Conservation (phyloP, 805 yeast species). For the Pichia membranifaciens region DNA sequence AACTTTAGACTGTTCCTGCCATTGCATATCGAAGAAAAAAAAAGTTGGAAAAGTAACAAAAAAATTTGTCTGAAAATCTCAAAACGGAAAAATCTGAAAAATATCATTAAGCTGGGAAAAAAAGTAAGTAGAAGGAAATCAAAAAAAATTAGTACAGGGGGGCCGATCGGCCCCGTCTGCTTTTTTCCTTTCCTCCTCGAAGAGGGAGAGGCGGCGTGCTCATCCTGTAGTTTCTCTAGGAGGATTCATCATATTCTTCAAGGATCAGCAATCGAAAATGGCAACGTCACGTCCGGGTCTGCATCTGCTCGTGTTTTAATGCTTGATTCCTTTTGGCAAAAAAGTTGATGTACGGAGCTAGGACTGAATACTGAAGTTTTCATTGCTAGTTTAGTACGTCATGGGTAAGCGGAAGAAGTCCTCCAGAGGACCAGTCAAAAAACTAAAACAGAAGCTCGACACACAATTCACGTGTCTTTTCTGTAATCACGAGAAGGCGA, state of each 20-base stretch:
- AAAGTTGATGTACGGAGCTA: neutral
- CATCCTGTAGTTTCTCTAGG: neutral
- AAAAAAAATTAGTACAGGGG: no score
- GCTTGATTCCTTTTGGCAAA: neutral
- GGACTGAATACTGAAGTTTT: no score
- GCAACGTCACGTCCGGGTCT: no score
- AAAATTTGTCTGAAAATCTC: neutral
- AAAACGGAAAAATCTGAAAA: neutral
- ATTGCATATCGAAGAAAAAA: neutral
- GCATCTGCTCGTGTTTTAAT: no score
- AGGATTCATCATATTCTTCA: no score
- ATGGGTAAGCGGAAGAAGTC: slow-evolving; percentile 64
- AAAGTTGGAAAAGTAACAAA: neutral
- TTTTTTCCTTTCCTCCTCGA: neutral
- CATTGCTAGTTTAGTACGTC: neutral
- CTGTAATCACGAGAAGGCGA: slow-evolving; percentile 93
- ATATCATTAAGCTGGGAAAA: neutral
- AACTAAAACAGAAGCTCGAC: slow-evolving; percentile 71
- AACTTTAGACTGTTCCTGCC: no score
- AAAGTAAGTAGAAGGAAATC: no score
- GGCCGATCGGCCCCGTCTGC: slow-evolving; percentile 1
- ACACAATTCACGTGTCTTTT: slow-evolving; percentile 84
- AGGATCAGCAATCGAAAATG: no score
- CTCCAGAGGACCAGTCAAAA: slow-evolving; percentile 67
- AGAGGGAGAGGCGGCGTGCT: neutral